phyloP scores from a whole-genome alignment of 345 rosid genomes.

The Arabis hirsuta region DNA sequence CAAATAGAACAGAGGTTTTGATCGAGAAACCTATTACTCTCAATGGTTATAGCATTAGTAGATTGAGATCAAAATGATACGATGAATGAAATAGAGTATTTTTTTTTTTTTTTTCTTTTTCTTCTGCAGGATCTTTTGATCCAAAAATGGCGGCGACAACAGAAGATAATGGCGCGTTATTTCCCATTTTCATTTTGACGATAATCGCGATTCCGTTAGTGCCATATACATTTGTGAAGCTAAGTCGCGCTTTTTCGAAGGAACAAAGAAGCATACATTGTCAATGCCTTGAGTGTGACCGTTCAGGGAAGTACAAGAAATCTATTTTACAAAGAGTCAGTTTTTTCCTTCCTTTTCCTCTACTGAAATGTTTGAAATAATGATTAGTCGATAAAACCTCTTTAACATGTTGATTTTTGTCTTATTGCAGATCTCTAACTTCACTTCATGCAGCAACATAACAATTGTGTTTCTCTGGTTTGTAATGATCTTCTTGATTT shows the following conservation, averaged over 20 bases:
- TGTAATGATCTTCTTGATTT: constrained; percentile 78
- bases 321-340: constrained; percentile 75
- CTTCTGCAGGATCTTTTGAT: constrained; percentile 30
- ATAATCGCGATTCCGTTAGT: constrained; percentile 88
- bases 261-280: constrained; percentile 75
- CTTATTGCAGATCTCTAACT: constrained; percentile 62
- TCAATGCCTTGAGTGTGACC: constrained; percentile 73
- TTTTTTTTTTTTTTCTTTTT: not conserved
- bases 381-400: too few species aligned
- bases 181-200: constrained; percentile 92
- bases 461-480: constrained; percentile 79
- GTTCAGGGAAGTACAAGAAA: constrained; percentile 83
- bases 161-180: constrained; percentile 76
- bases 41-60: not conserved
- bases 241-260: constrained; percentile 69
- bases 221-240: constrained; percentile 74
- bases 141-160: constrained; percentile 70
- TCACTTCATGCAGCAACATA: constrained; percentile 86
- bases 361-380: not conserved
- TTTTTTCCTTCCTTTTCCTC: not conserved
- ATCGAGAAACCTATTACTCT: not conserved
- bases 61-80: not conserved
- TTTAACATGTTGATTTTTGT: not conserved
- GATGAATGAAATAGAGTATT: not conserved
- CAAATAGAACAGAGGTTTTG: not conserved